These are phyloP conservation scores for Zygotorulaspora florentina DNA, from an alignment of 805 yeast species.

Conservation along the genomic window DNA sequence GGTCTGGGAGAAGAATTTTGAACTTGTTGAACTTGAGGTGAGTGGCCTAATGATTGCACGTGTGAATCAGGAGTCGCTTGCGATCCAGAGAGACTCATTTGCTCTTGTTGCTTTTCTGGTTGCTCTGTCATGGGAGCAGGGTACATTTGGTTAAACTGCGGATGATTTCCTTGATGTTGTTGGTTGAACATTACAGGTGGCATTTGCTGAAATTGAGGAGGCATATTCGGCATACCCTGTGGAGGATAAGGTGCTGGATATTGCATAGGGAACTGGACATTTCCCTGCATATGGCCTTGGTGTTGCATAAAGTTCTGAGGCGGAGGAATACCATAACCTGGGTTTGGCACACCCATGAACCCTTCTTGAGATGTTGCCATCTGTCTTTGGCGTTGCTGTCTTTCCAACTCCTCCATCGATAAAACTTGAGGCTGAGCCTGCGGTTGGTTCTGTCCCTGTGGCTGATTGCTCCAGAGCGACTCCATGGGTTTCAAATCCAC, in stretches of 20 bases:
- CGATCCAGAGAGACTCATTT: neutral
- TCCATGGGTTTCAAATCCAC: slow-evolving; percentile 60
- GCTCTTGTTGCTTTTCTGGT: neutral
- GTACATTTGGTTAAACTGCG: slow-evolving; percentile 7
- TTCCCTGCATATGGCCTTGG: slow-evolving; percentile 9
- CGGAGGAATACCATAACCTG: slow-evolving; percentile 30
- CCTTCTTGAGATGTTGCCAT: slow-evolving; percentile 25
- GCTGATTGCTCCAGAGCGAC: slow-evolving; percentile 51
- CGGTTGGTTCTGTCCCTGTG: slow-evolving; percentile 9
- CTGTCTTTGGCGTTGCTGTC: slow-evolving; percentile 39
- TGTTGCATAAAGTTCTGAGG: slow-evolving; percentile 23
- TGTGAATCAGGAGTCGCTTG: neutral
- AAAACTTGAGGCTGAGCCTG: slow-evolving; percentile 37
- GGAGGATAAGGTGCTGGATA: slow-evolving; percentile 16
- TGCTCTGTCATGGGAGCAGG: slow-evolving; percentile 3
- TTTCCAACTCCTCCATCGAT: slow-evolving; percentile 82
- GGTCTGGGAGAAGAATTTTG: slow-evolving; percentile 7
- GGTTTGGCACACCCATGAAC: slow-evolving; percentile 25
- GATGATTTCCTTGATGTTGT: slow-evolving; percentile 5
- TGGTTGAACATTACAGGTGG: slow-evolving; percentile 15
- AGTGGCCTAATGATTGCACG: neutral
- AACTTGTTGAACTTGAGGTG: neutral
- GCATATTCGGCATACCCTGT: slow-evolving; percentile 11
- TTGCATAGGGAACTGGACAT: slow-evolving; percentile 31
- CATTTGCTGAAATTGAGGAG: slow-evolving; percentile 23